Base-by-base conservation (phyloP, 2,329 filamentous ascomycete species). In the Phaeophleospora eucalypticola region DNA sequence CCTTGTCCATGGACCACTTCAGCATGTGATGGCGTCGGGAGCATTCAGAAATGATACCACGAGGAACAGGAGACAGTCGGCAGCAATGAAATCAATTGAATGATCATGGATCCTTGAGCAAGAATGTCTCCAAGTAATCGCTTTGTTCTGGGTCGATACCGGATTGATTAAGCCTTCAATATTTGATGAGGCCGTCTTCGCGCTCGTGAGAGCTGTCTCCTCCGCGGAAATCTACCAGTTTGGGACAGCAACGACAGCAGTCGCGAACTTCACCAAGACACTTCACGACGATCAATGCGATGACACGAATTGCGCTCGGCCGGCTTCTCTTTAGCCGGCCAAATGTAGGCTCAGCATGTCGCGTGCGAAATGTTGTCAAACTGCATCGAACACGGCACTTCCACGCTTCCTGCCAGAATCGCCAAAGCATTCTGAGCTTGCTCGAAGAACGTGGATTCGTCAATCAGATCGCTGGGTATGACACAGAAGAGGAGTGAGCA, bases 401-500 rank as follows among this genome's bases (percentile, higher is more conserved):
- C 15, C 27, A 39, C 17, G 35, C 32, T 17, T 33, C 14, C 9
- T 12, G 12, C 4, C 41, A 35, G 18, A 15, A 20, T 21, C 43
- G 35, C 15, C 52, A 46, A 21, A 51, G 54, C 41, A 51, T 62
- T 43, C 81, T 86, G 69, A 78, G 80, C 43, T 58, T 84, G 15
- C 72, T 93, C 10, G 79, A 87, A 57, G 82, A 86, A 66, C 76
- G 87, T 59, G 87, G 86, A 36, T 82, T 80, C 54, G 72, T 91
- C 51, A 87, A 90, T 60, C 81, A 87, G 54, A 74, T 86, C 27
- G 84, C 86, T 55, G 87, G 85, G 84, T 88, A 72, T 55, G 77
- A 65, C 8, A 10, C 19, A 16, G 24, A n/a, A 9, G 10, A 34
- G n/a, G 6, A n/a, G 10, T 19, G 3, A 7, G 9, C 9, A 27